Evolutionary conservation across 2,329 filamentous ascomycete species (phyloP), one percentile per base, ranked within the genome.

Genomic region (Cladosporium halotolerans): DNA sequence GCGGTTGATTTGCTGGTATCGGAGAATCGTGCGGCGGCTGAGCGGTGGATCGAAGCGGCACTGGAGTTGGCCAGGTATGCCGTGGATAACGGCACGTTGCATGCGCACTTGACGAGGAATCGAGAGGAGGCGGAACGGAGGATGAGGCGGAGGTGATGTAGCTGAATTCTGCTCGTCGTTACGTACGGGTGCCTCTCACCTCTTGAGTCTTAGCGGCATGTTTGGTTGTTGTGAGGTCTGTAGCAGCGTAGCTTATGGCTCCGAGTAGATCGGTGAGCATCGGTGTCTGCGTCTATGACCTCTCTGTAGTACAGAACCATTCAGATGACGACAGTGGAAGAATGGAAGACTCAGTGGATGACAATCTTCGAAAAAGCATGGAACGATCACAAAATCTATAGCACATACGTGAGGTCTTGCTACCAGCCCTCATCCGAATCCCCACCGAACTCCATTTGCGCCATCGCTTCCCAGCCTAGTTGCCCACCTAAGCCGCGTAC

Each of bases 1-100:
- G 83, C 80, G 0, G 73, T 89, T 4, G 86, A 90, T 61, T 75
- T 80, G n/a, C 83, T 81, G 60, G 75, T 77, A 10, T 72, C 70
- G 1, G 74, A 76, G 1, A 76, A 85, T 19, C 77, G 81, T 53
- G 73, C 73, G 4, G 68, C 71, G 1, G 83, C 82, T 45, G 78
- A 75, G 57, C 66, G 68, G 34, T 90, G 86, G 86, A 80, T 81
- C 1, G 73, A 79, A 6, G 78, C 79, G 60, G 82, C 85, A 4
- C 73, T 88, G 50, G 76, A 75, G 10, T 63, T 89, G 46, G 83
- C 85, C 1, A 76, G 78, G 44, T 79, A 79, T 60, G 73, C 79
- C 41, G 71, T 74, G 3, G 85, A 88, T 57, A 76, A 65, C 16
- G 69, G 67, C 1, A 51, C 55, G 1, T 50, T 72, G 51, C 63